Base-by-base conservation (phyloP, 192 early-diverging fungal species). In the Backusella westeae region DNA sequence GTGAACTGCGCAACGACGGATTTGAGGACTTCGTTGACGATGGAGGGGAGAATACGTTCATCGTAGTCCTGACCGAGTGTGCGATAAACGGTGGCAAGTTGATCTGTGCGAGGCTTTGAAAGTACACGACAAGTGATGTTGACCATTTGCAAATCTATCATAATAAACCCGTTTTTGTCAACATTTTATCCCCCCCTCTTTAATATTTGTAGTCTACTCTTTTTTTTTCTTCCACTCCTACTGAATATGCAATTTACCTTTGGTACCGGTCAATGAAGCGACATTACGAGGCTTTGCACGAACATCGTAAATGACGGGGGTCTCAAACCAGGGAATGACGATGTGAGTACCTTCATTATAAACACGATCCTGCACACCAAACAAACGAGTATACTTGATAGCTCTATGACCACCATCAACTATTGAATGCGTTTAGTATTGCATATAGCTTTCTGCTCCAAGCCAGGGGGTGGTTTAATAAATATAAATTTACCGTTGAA, bases 1-100 rank as follows among this genome's bases (percentile, higher is more conserved):
- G 98, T 99, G 88, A 99, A 99, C 87, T 98, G 98, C 10, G 98
- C 98, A 65, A 98, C 96, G 4, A 99, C 96, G 56, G 92, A 93
- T 87, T 99, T 98, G 66, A 97, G 87, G 19, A 99, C 96, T 84
- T 99, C 97, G 86, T 99, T 99, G 36, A 98, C 96, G 66, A 99
- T 96, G 9, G 96, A 98, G 6, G 97, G 97, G 46, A 99, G 89
- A 53, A 99, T 97, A 67, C 96, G 93, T 85, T 98, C 96, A 83
- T 97, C 96, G 75, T 94, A 99, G 80, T 99, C 96, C 34, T 88
- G 85, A 17, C 97, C 97, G 71, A 99, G 90, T 1, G 93, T 97
- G 69, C 96, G 90, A 88, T 90, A 96, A 56, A 99, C 96, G 69
- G 85, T 84, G 7, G 95, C 91, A 49, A 99, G 89, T 56, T 84